Conservation (phyloP, 345 rosid genomes). For the Syzygium grande region DNA sequence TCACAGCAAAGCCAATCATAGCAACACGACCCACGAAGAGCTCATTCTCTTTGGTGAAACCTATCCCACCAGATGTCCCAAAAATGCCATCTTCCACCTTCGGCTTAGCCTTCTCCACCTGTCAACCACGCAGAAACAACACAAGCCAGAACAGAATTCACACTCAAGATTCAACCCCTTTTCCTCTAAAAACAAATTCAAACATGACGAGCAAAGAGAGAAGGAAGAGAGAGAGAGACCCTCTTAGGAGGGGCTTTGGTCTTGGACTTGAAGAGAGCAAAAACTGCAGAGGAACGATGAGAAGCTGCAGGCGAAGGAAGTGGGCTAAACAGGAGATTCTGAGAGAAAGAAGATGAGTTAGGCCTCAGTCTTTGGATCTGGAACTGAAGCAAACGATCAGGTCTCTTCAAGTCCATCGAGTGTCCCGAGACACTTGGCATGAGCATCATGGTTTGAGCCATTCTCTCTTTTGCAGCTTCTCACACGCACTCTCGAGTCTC, state of each 20-base stretch:
- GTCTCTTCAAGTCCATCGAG: constrained; percentile 28
- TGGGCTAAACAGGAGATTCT: constrained; percentile 19
- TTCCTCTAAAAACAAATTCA: background rate
- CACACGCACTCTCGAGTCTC: background rate
- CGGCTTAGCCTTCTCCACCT: constrained; percentile 20
- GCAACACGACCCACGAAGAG: constrained; percentile 99
- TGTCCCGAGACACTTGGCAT: constrained; percentile 54
- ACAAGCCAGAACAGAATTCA: background rate
- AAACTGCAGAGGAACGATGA: constrained; percentile 18
- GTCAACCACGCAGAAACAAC: background rate
- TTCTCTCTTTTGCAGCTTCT: background rate
- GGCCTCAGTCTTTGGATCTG: constrained; percentile 45
- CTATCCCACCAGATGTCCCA: constrained; percentile 95
- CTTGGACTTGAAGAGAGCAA: constrained; percentile 79
- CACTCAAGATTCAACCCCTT: background rate
- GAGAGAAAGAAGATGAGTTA: constrained; percentile 29
- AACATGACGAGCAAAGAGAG: background rate
- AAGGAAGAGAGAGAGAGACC: constrained; percentile 15
- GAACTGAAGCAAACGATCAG: constrained; percentile 35
- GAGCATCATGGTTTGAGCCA: constrained; percentile 90
- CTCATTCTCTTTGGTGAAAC: constrained; percentile 91
- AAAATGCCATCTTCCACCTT: constrained; percentile 86
- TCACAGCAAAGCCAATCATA: constrained; percentile 96
- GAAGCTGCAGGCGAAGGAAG: constrained; percentile 19
- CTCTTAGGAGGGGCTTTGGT: constrained; percentile 74